phyloP scores from a whole-genome alignment of 2,329 filamentous ascomycete species.

The Cordyceps cicadae region DNA sequence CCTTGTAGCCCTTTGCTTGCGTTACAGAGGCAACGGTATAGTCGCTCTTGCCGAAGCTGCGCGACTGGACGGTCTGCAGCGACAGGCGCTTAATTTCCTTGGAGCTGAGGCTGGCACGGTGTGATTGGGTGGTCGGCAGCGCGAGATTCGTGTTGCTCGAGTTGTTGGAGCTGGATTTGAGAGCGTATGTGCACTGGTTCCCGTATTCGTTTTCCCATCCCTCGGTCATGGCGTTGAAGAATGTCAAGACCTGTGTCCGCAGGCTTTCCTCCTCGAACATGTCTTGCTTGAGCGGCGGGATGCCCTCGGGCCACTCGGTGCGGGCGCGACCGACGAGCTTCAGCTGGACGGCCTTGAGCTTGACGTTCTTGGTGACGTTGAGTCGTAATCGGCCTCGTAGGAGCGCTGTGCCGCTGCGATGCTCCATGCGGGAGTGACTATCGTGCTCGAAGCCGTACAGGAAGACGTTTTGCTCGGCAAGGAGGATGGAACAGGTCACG shows the following conservation, averaged over 20 bases:
- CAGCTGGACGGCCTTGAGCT: constrained; percentile 84
- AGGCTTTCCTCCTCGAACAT: constrained; percentile 77
- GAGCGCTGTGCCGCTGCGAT: constrained; percentile 67
- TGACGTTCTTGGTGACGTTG: constrained; percentile 78
- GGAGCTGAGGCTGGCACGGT: constrained; percentile 24
- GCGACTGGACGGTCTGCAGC: constrained; percentile 69
- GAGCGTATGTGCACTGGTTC: constrained; percentile 51
- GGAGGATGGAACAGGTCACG: constrained; percentile 61
- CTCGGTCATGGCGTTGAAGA: constrained; percentile 73
- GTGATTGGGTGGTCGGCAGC: constrained; percentile 17
- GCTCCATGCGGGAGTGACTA: constrained; percentile 43
- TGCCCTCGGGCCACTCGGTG: constrained; percentile 95
- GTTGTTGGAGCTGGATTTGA: constrained; percentile 32
- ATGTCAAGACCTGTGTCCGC: constrained; percentile 80
- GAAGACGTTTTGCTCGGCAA: constrained; percentile 75
- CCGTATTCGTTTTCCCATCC: constrained; percentile 54
- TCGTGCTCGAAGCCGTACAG: constrained; percentile 71
- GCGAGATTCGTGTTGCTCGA: constrained; percentile 26
- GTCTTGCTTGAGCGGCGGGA: constrained; percentile 78
- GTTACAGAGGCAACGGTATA: constrained; percentile 51
- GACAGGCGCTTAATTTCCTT: constrained; percentile 61
- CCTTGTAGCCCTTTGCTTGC: constrained; percentile 67
- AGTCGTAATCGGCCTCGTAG: constrained; percentile 77
- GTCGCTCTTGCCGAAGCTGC: constrained; percentile 79
- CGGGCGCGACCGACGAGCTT: constrained; percentile 77